Base-by-base conservation (phyloP, 345 rosid species). In the Salix arbutifolia region DNA sequence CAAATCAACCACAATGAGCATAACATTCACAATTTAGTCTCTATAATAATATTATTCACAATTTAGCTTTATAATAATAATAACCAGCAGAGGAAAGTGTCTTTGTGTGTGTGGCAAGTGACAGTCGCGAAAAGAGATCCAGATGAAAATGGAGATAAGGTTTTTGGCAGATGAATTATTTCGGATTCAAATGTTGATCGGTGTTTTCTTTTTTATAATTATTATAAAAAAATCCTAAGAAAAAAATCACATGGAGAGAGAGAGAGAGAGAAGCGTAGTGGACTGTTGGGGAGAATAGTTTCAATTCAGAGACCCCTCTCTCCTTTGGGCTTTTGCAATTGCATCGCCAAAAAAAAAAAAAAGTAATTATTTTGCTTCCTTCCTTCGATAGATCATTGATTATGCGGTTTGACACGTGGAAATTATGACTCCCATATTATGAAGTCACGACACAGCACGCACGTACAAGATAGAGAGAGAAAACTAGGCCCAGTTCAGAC, bases 391-490 rank as follows among this genome's bases (percentile, higher is more conserved):
- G 38, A 65, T 28, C 68, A 16, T 26, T 42, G n/a, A 23, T 9
- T 11, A 38, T 28, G 52, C 17, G 69, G 38, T 37, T 61, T 28
- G 38, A 62, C 76, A 73, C 76, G 76, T 73, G 76, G 68, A 31
- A 37, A 16, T n/a, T 73, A 38, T 38, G 25, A 8, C 76, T 53
- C 61, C 1, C 10, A 53, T 53, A 21, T 53, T 53, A 53, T 53
- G 8, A 53, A 53, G 10, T 8, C 25, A 52, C 58, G n/a, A 52
- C 25, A 18, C 58, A 7, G 18, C 58, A 52, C 58, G 5, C 58
- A 52, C 58, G 8, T 52, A 19, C 2, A 8, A 53, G 13, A 53
- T n/a, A 19, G 53, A 52, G 58, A 52, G n/a, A 18, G 23, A 52
- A 6, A 52, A 6, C n/a, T 52, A 18, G 58, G 58, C 19, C 58